Conservation (phyloP, 257 asterid species). For the Echium plantagineum region DNA sequence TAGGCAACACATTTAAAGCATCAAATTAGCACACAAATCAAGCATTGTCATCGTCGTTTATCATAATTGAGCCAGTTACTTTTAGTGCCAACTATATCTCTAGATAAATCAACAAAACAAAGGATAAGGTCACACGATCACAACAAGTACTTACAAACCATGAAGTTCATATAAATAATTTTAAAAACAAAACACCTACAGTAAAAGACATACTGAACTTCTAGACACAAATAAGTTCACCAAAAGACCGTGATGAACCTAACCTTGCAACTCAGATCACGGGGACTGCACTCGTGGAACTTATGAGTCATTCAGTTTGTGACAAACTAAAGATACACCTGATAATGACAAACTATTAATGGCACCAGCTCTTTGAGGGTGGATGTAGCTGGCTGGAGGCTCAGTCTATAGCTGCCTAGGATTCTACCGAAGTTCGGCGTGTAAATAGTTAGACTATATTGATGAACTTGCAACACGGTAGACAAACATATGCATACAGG, state of each 20-base stretch:
- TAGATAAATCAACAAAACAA: neutral
- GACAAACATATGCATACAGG: too few relatives aligned
- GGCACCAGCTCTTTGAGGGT: too few relatives aligned
- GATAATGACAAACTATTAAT: too few relatives aligned
- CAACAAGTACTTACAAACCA: too few relatives aligned
- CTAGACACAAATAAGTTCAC: neutral
- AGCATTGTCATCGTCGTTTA: neutral
- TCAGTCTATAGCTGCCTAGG: too few relatives aligned
- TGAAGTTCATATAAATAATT: too few relatives aligned
- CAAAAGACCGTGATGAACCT: neutral
- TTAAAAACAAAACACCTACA: neutral
- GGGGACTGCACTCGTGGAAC: neutral
- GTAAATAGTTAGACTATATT: too few relatives aligned
- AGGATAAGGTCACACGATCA: neutral
- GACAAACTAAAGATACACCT: neutral
- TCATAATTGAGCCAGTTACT: neutral
- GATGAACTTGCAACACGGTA: too few relatives aligned
- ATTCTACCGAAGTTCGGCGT: too few relatives aligned
- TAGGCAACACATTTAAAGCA: slow-evolving; percentile 3
- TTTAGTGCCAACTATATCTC: neutral
- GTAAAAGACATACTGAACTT: neutral
- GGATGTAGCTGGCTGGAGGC: too few relatives aligned
- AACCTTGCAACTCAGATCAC: neutral
- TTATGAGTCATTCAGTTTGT: too few relatives aligned
- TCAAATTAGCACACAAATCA: neutral